Conservation (phyloP, 805 yeast species). For the Zygotorulaspora florentina region DNA sequence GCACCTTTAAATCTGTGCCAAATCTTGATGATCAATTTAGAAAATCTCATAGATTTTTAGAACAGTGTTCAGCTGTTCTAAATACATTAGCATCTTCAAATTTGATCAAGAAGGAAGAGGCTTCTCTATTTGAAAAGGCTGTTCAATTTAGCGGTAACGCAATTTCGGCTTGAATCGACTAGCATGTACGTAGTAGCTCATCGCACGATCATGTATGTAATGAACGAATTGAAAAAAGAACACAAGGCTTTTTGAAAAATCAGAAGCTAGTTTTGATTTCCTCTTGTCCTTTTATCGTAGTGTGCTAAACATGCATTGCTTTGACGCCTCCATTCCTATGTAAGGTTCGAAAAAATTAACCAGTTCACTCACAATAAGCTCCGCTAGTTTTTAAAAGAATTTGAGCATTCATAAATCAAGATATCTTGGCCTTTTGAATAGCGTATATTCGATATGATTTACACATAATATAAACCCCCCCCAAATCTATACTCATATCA, state of each 20-base stretch:
- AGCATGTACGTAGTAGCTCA: neutral
- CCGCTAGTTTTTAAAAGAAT: too few species aligned
- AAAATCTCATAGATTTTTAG: constrained; percentile 20
- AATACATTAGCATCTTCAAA: constrained; percentile 17
- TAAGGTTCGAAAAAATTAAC: too few species aligned
- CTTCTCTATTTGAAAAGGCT: constrained; percentile 21
- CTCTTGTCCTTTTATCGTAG: too few species aligned
- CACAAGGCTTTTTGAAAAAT: neutral
- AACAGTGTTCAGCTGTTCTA: constrained; percentile 19
- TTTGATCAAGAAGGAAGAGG: constrained; percentile 24
- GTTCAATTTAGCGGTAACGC: constrained; percentile 22
- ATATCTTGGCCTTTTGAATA: too few species aligned
- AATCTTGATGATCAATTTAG: constrained; percentile 29
- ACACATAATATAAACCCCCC: too few species aligned
- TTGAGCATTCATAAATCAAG: too few species aligned
- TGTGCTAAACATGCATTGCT: too few species aligned
- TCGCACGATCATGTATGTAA: constrained; percentile 10
- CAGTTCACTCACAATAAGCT: too few species aligned
- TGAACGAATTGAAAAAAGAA: neutral
- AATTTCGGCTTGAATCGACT: constrained; percentile 6
- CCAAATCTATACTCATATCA: too few species aligned
- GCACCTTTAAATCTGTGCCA: constrained; percentile 28
- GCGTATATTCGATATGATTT: too few species aligned
- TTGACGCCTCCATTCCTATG: too few species aligned
- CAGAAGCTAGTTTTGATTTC: neutral